Conservation (phyloP, 163 green algal species). For the Volvox carteri region DNA sequence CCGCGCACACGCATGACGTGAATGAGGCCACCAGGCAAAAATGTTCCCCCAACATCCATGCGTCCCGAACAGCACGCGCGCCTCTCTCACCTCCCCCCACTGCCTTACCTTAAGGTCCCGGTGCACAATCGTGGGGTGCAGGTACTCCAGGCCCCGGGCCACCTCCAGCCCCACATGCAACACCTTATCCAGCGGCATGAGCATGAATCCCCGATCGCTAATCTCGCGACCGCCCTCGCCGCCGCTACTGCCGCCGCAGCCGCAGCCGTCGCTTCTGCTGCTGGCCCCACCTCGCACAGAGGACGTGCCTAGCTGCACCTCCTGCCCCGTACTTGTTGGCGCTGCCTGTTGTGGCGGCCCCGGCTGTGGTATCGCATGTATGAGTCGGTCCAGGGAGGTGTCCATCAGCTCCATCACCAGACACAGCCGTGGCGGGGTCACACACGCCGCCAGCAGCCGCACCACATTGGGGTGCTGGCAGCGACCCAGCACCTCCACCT, state of each 20-base stretch:
- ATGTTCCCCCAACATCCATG: not conserved
- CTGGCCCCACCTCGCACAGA: not conserved
- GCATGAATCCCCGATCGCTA: not conserved
- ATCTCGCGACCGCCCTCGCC: not conserved
- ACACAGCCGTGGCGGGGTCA: constrained; percentile 32
- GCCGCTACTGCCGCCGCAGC: not conserved
- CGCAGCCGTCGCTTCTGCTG: not conserved
- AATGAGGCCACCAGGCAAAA: not conserved
- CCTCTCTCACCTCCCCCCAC: not conserved
- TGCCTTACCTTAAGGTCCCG: constrained; percentile 40
- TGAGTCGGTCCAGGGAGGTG: constrained; percentile 4
- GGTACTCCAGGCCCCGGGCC: constrained; percentile 17
- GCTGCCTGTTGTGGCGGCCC: not conserved
- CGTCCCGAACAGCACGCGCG: not conserved
- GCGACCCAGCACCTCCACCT: constrained; percentile 44
- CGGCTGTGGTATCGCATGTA: not conserved
- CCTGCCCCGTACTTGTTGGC: too few relatives aligned
- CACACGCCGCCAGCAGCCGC: constrained; percentile 27
- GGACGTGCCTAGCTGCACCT: too few relatives aligned
- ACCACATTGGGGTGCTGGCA: constrained; percentile 39
- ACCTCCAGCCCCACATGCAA: constrained; percentile 31
- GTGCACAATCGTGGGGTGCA: constrained; percentile 51
- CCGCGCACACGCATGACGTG: not conserved
- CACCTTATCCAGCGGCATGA: constrained; percentile 39
- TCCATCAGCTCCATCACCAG: constrained; percentile 45